Evolutionary conservation across 257 asterid species (phyloP).

Genomic region (Petrea volubilis): DNA sequence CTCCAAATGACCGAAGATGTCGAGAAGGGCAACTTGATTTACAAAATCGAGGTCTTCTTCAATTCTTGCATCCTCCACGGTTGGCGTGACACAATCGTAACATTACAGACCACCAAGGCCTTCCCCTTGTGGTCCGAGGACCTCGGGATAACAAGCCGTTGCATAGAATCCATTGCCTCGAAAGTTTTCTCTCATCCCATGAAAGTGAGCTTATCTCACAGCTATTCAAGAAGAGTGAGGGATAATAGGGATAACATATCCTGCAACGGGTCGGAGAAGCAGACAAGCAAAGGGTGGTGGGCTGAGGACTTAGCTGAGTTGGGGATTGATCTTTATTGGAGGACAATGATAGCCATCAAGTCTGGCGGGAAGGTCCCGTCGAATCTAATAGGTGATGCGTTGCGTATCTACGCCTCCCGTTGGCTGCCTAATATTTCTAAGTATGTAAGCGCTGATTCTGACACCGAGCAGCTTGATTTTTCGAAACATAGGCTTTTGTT

Average conservation of each 20-base stretch:
- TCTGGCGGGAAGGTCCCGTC: constrained; percentile 71
- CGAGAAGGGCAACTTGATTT: constrained; percentile 73
- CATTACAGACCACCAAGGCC: constrained; percentile 66
- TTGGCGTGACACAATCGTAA: constrained; percentile 73
- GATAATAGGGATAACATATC: constrained; percentile 59
- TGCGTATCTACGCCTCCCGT: constrained; percentile 66
- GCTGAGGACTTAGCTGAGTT: constrained; percentile 82
- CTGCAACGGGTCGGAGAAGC: constrained; percentile 61
- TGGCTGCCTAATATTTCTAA: constrained; percentile 68
- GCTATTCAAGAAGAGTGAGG: constrained; percentile 57
- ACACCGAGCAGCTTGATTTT: constrained; percentile 16
- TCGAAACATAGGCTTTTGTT: constrained; percentile 62
- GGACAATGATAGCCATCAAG: constrained; percentile 77
- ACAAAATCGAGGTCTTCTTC: constrained; percentile 79
- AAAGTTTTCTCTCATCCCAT: constrained; percentile 58
- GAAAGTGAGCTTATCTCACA: constrained; percentile 60
- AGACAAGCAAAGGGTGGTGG: constrained; percentile 69
- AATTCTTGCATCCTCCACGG: constrained; percentile 79
- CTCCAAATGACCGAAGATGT: constrained; percentile 90
- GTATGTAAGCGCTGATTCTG: constrained; percentile 28
- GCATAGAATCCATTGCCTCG: constrained; percentile 67
- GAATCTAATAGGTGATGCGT: constrained; percentile 67
- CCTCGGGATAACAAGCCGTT: constrained; percentile 59
- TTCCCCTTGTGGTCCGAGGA: constrained; percentile 68
- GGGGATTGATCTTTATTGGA: constrained; percentile 86